Conservation (phyloP, 2,329 filamentous ascomycete species). For the Verticillium isaacii region DNA sequence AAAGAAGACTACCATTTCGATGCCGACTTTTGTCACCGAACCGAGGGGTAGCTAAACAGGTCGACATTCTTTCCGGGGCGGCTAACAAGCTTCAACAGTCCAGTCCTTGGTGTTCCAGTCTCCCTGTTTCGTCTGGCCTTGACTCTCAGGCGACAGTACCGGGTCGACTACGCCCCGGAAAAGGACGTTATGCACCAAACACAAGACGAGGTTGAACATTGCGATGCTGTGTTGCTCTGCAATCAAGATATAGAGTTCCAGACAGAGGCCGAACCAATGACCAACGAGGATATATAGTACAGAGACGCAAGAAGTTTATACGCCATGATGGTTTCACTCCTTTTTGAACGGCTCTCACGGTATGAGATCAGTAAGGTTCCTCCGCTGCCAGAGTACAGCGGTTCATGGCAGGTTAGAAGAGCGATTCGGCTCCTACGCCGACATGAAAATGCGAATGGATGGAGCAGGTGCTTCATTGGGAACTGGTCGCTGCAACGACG, state of each 20-base stretch:
- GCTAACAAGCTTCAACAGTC: conserved; percentile 13
- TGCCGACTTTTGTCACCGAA: conserved; percentile 12
- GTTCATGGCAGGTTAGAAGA: conserved; percentile 13
- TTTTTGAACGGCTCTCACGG: conserved; percentile 12
- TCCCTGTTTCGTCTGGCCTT: conserved; percentile 12
- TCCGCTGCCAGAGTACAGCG: neutral
- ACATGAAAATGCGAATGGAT: conserved; percentile 9
- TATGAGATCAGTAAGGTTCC: neutral
- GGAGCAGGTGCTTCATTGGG: conserved; percentile 20
- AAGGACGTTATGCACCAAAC: neutral
- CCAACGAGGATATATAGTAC: conserved; percentile 1
- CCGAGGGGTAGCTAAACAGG: conserved; percentile 11
- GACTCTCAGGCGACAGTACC: conserved; percentile 8
- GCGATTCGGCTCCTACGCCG: conserved; percentile 10
- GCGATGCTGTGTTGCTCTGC: conserved; percentile 1
- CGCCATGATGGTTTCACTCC: conserved; percentile 13
- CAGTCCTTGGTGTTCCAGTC: conserved; percentile 16
- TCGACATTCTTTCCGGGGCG: conserved; percentile 8
- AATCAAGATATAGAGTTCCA: neutral
- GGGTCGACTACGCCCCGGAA: neutral
- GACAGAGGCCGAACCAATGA: too few species aligned
- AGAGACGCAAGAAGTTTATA: conserved; percentile 15
- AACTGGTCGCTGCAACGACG: conserved; percentile 16
- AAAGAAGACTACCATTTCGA: conserved; percentile 9
- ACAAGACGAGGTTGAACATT: neutral